Evolutionary conservation across 768 basidiomycete genomes (phyloP).

Genomic region (Rhizopogon vinicolor): DNA sequence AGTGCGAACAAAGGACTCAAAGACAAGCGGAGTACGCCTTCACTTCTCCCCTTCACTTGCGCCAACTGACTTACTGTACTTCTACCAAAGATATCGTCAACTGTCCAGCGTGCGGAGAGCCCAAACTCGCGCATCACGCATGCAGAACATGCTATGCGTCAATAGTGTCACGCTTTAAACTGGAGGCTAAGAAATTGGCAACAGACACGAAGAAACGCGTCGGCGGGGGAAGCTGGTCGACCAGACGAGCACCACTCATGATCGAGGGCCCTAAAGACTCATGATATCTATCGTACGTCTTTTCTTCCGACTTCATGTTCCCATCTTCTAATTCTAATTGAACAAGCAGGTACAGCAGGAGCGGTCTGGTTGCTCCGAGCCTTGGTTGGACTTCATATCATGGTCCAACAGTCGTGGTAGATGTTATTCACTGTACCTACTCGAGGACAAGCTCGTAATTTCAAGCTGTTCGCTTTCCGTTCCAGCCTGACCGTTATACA

Average conservation of each 20-base stretch:
- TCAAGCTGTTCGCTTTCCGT: background rate
- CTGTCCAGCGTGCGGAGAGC: slow-evolving; percentile 85
- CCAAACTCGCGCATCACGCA: slow-evolving; percentile 86
- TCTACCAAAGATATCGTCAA: slow-evolving; percentile 69
- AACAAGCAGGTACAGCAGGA: background rate
- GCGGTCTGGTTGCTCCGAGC: background rate
- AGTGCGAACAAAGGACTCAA: slow-evolving; percentile 92
- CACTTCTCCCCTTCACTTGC: background rate
- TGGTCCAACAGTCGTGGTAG: background rate
- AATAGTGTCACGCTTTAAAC: slow-evolving; percentile 21
- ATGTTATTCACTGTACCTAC: background rate
- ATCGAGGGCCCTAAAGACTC: background rate
- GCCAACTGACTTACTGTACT: slow-evolving; percentile 5
- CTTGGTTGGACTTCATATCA: background rate
- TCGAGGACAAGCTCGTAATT: background rate
- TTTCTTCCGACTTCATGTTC: background rate
- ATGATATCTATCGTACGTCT: background rate
- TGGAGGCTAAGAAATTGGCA: slow-evolving; percentile 9
- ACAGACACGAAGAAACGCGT: background rate
- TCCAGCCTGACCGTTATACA: background rate
- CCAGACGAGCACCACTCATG: background rate
- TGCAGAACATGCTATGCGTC: slow-evolving; percentile 72
- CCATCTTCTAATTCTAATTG: background rate
- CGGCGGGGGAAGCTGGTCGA: slow-evolving; percentile 3
- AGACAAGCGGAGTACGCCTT: slow-evolving; percentile 79